phyloP scores from a whole-genome alignment of 2,329 filamentous ascomycete genomes.

The Penicillium verrucosum region DNA sequence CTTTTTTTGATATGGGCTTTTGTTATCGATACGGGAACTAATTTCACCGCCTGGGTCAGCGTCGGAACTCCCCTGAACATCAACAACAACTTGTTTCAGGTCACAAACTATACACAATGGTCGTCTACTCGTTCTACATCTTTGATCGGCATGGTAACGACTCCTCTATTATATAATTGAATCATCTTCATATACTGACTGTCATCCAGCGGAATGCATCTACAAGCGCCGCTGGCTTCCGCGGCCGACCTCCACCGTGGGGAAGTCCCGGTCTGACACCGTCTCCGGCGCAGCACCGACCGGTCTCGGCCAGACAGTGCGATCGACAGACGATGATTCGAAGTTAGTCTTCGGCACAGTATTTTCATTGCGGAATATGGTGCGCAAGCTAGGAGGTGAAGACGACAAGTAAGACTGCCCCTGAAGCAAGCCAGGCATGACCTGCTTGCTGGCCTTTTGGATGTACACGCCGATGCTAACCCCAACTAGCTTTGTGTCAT shows the following conservation, averaged over 20 bases:
- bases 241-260: constrained; percentile 46
- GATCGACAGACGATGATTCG: constrained; percentile 73
- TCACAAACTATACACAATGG: constrained; percentile 58
- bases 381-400: constrained; percentile 85
- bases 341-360: constrained; percentile 97
- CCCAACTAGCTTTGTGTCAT: constrained; percentile 73
- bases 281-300: constrained; percentile 44
- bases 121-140: constrained; percentile 96
- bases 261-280: constrained; percentile 48
- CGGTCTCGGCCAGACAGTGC: constrained; percentile 38
- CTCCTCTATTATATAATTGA: neutral
- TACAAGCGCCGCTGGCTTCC: constrained; percentile 85
- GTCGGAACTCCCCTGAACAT: constrained; percentile 21
- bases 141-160: constrained; percentile 90
- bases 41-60: constrained; percentile 20
- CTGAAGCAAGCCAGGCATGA: neutral
- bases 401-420: constrained; percentile 63
- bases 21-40: constrained; percentile 13
- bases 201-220: constrained; percentile 79
- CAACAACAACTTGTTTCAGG: constrained; percentile 7
- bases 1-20: constrained; percentile 8
- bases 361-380: constrained; percentile 95
- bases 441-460: neutral
- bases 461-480: neutral
- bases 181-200: constrained; percentile 9